Percentiles rank a stretch among this genome's conserved stretches.
Conservation (phyloP, 2,329 filamentous ascomycete genomes). For the Xylaria sp. region DNA sequence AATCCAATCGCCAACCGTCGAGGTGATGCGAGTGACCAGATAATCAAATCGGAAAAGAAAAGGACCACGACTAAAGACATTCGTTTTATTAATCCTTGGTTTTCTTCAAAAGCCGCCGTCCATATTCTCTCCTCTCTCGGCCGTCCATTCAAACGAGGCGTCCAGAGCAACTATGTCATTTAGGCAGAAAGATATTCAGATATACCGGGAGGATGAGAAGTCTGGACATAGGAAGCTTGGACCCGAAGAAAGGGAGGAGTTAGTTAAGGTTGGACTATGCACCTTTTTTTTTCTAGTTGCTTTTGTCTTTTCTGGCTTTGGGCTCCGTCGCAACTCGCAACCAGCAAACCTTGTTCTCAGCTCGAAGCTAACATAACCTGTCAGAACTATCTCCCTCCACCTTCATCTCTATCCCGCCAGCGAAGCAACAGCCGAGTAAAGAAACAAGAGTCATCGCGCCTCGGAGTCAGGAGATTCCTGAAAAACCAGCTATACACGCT, state of each 20-base stretch:
- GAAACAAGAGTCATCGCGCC: constrained; percentile 54
- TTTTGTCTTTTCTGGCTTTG: neutral
- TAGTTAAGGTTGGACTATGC: constrained; percentile 55
- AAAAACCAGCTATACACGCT: constrained; percentile 72
- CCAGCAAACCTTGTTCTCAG: neutral
- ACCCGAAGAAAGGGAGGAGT: constrained; percentile 57
- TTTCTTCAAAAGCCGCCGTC: neutral
- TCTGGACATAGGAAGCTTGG: constrained; percentile 42
- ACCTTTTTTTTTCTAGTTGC: neutral
- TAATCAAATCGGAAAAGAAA: constrained; percentile 14
- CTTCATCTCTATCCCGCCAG: constrained; percentile 45
- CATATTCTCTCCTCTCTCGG: neutral
- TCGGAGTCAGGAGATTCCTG: constrained; percentile 72
- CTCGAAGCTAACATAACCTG: constrained; percentile 24
- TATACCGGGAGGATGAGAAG: constrained; percentile 60
- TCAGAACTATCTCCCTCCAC: constrained; percentile 48
- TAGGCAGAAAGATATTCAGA: constrained; percentile 52
- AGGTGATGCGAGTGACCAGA: constrained; percentile 27
- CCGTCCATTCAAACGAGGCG: neutral
- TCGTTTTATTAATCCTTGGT: constrained; percentile 21
- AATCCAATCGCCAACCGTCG: neutral
- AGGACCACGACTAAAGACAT: constrained; percentile 5
- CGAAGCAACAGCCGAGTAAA: constrained; percentile 46
- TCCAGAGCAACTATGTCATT: constrained; percentile 51
- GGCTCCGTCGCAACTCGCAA: neutral